phyloP scores from a whole-genome alignment of 805 yeast genomes.

The Schizosaccharomyces cryophilus region DNA sequence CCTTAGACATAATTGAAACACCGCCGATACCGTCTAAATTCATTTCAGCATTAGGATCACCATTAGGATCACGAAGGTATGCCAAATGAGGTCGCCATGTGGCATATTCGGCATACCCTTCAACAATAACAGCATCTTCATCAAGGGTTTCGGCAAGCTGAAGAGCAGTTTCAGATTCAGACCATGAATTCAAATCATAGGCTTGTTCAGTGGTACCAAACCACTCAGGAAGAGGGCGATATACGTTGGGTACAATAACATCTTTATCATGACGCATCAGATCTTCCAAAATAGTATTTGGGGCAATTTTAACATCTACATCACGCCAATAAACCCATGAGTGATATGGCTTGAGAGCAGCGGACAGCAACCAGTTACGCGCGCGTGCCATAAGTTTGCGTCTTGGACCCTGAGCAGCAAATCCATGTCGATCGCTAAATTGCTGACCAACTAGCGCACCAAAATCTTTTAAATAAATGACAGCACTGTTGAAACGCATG shows the following conservation, averaged over 20 bases:
- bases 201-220: constrained; percentile 60
- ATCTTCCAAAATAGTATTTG: constrained; percentile 67
- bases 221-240: constrained; percentile 91
- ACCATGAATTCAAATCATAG: constrained; percentile 90
- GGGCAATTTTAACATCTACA: constrained; percentile 84
- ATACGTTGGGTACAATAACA: constrained; percentile 87
- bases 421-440: constrained; percentile 80
- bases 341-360: constrained; percentile 74
- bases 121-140: constrained; percentile 91
- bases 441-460: constrained; percentile 87
- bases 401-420: constrained; percentile 87
- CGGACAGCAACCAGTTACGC: constrained; percentile 75
- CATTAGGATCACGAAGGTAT: constrained; percentile 79
- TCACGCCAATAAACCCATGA: constrained; percentile 96
- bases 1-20: constrained; percentile 74
- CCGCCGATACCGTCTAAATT: constrained; percentile 94
- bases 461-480: constrained; percentile 72
- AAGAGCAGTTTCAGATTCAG: constrained; percentile 55
- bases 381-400: constrained; percentile 90
- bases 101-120: constrained; percentile 92
- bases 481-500: constrained; percentile 57
- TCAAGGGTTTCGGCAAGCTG: constrained; percentile 28
- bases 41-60: constrained; percentile 82
- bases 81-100: constrained; percentile 97
- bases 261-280: constrained; percentile 78